phyloP scores from a whole-genome alignment of 495 filamentous ascomycete species.

The Lentithecium fluviatile region DNA sequence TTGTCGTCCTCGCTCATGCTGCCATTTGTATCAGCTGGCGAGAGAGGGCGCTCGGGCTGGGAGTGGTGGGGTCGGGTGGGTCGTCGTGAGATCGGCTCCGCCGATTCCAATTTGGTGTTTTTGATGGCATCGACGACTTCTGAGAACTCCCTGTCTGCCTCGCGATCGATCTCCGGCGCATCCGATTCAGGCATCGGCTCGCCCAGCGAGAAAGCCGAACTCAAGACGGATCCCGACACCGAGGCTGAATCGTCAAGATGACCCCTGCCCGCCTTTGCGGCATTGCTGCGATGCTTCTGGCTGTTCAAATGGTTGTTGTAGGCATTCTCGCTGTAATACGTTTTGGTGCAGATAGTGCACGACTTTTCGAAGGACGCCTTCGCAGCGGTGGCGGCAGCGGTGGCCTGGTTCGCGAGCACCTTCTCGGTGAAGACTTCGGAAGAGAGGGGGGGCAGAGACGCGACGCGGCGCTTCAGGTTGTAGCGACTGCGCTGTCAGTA shows the following conservation, averaged over 20 bases:
- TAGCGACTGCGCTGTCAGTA: constrained; percentile 64
- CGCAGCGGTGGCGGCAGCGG: constrained; percentile 76
- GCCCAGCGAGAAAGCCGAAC: constrained; percentile 86
- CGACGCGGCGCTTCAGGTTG: constrained; percentile 94
- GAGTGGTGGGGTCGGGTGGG: constrained; percentile 59
- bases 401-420: constrained; percentile 87
- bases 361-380: constrained; percentile 84
- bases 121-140: constrained; percentile 77
- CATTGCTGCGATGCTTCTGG: constrained; percentile 79
- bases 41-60: constrained; percentile 45
- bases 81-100: constrained; percentile 50
- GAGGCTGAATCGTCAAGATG: constrained; percentile 70
- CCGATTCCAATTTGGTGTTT: constrained; percentile 60
- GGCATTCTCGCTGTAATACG: constrained; percentile 93
- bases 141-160: constrained; percentile 71
- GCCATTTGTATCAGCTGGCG: constrained; percentile 17
- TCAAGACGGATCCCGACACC: constrained; percentile 78
- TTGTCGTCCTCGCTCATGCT: constrained; percentile 13
- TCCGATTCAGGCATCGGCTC: constrained; percentile 60
- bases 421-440: constrained; percentile 95
- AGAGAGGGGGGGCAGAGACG: constrained; percentile 84
- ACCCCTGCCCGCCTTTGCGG: constrained; percentile 45
- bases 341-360: constrained; percentile 82
- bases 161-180: constrained; percentile 54
- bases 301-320: constrained; percentile 90